A percentile compares a stretch with the other conserved stretches of the same genome.
phyloP scores from a whole-genome alignment of 2,329 filamentous ascomycete genomes.

The Fusarium pseudograminearum region DNA sequence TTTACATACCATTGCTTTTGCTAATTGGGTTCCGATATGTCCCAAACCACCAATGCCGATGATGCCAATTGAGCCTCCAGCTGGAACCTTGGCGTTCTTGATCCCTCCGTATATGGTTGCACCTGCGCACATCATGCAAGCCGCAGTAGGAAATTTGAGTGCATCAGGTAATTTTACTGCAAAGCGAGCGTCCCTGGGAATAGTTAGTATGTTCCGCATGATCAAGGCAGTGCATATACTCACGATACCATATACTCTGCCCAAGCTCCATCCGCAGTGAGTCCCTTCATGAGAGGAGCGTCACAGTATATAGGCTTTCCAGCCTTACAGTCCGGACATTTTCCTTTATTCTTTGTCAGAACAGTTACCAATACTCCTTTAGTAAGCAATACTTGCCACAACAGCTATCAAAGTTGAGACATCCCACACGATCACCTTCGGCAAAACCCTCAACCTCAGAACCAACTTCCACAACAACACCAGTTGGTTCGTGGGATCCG shows the following conservation, averaged over 20 bases:
- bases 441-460: background rate
- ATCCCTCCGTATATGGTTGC: slow-evolving; percentile 1
- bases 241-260: slow-evolving; percentile 21
- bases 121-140: slow-evolving; percentile 11
- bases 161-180: background rate
- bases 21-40: slow-evolving; percentile 6
- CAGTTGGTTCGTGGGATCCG: slow-evolving; percentile 5
- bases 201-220: background rate
- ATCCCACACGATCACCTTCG: background rate
- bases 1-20: slow-evolving; percentile 9
- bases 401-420: slow-evolving; percentile 24
- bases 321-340: background rate
- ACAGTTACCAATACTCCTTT: rapidly evolving
- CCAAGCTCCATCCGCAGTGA: slow-evolving; percentile 11
- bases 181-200: background rate
- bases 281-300: background rate
- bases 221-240: background rate
- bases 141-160: background rate
- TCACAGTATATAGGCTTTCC: slow-evolving; percentile 1
- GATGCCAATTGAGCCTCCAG: slow-evolving; percentile 8
- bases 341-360: background rate
- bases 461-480: background rate
- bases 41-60: slow-evolving; percentile 10
- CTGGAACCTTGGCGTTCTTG: slow-evolving; percentile 6
- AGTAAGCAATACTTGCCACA: background rate